phyloP scores from a whole-genome alignment of 768 basidiomycete genomes.

The Leccinum broughii region DNA sequence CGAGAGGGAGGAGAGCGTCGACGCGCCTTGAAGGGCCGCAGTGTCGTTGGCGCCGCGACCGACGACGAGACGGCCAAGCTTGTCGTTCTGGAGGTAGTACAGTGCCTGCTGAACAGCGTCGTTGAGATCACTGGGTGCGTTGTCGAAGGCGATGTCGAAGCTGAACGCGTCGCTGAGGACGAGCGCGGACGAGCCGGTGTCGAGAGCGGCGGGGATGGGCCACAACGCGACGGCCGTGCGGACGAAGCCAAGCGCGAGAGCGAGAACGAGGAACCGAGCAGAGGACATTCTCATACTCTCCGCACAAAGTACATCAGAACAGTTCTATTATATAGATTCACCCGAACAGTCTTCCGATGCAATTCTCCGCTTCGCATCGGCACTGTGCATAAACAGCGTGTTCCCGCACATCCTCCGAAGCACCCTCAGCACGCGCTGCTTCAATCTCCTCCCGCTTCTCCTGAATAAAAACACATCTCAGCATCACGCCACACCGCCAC shows the following conservation, averaged over 20 bases:
- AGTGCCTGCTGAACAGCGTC: constrained; percentile 35
- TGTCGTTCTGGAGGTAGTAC: constrained; percentile 36
- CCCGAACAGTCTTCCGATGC: constrained; percentile 42
- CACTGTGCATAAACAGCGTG: constrained; percentile 51
- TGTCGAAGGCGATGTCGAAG: constrained; percentile 27
- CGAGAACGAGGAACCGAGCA: not conserved
- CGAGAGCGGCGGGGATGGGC: not conserved
- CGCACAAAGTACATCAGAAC: too few species aligned
- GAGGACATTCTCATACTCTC: not conserved
- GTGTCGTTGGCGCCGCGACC: constrained; percentile 39
- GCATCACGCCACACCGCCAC: not conserved
- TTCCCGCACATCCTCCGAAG: constrained; percentile 15
- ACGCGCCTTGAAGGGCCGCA: constrained; percentile 27
- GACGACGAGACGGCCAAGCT: constrained; percentile 41
- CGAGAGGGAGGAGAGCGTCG: constrained; percentile 26
- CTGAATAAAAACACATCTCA: constrained; percentile 4
- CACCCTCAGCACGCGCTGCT: not conserved
- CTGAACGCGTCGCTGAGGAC: constrained; percentile 27
- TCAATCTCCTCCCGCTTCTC: constrained; percentile 26
- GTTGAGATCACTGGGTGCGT: constrained; percentile 35
- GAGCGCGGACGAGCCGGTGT: constrained; percentile 17
- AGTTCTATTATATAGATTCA: constrained; percentile 8
- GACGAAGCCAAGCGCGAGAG: constrained; percentile 5
- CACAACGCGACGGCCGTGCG: not conserved
- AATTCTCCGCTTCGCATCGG: constrained; percentile 52